phyloP scores from a whole-genome alignment of 495 filamentous ascomycete species.

The Beverwykella pulmonaria region DNA sequence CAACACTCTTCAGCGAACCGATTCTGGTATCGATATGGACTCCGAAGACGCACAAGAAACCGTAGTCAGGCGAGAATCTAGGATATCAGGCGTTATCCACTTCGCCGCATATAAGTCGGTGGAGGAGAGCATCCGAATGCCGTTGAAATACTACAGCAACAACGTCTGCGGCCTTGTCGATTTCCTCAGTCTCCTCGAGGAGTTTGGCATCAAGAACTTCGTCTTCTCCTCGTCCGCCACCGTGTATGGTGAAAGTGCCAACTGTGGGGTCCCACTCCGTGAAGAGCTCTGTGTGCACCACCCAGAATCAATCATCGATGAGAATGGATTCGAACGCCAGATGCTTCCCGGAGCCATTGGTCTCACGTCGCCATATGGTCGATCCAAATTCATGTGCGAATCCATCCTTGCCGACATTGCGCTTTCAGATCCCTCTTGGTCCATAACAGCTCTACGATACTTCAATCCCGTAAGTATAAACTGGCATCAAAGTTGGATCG shows the following conservation, averaged over 20 bases:
- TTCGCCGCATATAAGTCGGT: conserved; percentile 66
- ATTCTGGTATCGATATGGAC: conserved; percentile 35
- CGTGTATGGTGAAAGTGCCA: conserved; percentile 63
- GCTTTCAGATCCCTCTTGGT: conserved; percentile 61
- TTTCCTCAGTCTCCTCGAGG: conserved; percentile 57
- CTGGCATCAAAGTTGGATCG: not conserved
- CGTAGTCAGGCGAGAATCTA: conserved; percentile 43
- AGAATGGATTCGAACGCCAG: conserved; percentile 42
- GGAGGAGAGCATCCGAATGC: conserved; percentile 55
- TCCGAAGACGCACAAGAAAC: conserved; percentile 17
- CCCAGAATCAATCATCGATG: conserved; percentile 44
- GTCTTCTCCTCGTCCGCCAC: conserved; percentile 70
- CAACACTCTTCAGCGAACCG: conserved; percentile 28
- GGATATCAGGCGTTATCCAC: conserved; percentile 64
- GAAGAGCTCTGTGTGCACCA: conserved; percentile 66
- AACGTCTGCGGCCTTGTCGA: conserved; percentile 67
- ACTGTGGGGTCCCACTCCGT: conserved; percentile 56
- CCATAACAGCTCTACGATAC: conserved; percentile 64
- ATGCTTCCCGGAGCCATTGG: conserved; percentile 54
- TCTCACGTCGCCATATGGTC: conserved; percentile 66
- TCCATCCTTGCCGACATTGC: conserved; percentile 66
- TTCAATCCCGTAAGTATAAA: conserved; percentile 59
- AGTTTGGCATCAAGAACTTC: conserved; percentile 65
- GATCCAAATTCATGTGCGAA: conserved; percentile 68
- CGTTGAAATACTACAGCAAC: conserved; percentile 66